Percentiles rank a stretch among this genome's conserved stretches.
phyloP scores from a whole-genome alignment of 2,329 filamentous ascomycete genomes.

The Penicillium verrucosum region DNA sequence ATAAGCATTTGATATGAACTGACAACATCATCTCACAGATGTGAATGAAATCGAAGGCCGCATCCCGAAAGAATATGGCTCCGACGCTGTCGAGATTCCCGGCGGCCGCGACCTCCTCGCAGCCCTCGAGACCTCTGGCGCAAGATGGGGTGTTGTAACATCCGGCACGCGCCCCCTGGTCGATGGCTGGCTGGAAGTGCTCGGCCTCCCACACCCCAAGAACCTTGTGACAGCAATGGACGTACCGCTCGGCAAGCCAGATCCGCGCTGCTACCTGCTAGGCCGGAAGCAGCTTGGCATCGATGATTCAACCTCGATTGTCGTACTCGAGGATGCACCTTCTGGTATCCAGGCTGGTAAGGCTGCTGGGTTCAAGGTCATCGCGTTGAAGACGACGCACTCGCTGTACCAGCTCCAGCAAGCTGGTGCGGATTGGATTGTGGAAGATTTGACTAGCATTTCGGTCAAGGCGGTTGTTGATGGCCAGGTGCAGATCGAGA shows the following conservation, averaged over 20 bases:
- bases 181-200: slow-evolving; percentile 66
- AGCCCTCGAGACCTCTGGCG: slow-evolving; percentile 58
- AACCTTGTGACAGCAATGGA: slow-evolving; percentile 73
- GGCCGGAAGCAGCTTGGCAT: slow-evolving; percentile 61
- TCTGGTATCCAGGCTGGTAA: slow-evolving; percentile 81
- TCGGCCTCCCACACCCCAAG: slow-evolving; percentile 63
- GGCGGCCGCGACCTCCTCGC: slow-evolving; percentile 71
- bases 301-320: slow-evolving; percentile 50
- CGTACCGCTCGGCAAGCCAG: slow-evolving; percentile 71
- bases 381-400: slow-evolving; percentile 84
- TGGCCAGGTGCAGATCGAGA: slow-evolving; percentile 64
- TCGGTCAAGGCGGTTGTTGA: slow-evolving; percentile 56
- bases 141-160: slow-evolving; percentile 80
- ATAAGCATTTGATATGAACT: not conserved
- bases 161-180: slow-evolving; percentile 67
- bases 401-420: slow-evolving; percentile 65
- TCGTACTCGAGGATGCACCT: slow-evolving; percentile 87
- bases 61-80: slow-evolving; percentile 72
- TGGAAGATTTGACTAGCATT: slow-evolving; percentile 73
- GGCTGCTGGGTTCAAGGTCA: slow-evolving; percentile 77
- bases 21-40: slow-evolving; percentile 53
- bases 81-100: slow-evolving; percentile 79
- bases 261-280: slow-evolving; percentile 69
- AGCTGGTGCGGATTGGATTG: slow-evolving; percentile 84
- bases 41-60: slow-evolving; percentile 72